Conservation (phyloP, 345 rosid species). For the Hevea brasiliensis region DNA sequence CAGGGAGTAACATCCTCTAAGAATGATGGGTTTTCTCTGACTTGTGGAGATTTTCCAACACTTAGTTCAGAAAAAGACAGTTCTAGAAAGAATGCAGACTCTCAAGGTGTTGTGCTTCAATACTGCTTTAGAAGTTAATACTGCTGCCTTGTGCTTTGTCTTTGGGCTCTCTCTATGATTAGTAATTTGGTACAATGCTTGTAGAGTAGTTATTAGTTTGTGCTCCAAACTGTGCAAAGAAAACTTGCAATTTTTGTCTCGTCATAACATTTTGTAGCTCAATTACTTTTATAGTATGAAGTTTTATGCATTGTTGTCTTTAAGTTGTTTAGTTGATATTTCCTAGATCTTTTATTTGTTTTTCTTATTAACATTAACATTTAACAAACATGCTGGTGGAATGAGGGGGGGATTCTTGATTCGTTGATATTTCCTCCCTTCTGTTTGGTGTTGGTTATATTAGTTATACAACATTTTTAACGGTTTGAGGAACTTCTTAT, state of each 20-base stretch:
- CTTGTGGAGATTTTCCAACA: slow-evolving; percentile 91
- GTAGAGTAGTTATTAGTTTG: neutral
- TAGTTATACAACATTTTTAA: neutral
- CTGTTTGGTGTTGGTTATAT: neutral
- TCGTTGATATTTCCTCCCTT: neutral
- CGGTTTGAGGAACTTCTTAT: neutral
- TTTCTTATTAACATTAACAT: neutral
- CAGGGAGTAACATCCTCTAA: slow-evolving; percentile 69
- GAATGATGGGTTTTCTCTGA: slow-evolving; percentile 77
- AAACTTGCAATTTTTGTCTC: neutral
- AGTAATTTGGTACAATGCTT: neutral
- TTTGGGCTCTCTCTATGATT: slow-evolving; percentile 13
- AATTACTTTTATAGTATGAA: neutral
- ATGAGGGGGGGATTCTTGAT: neutral
- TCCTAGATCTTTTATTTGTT: neutral
- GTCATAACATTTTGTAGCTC: too few relatives aligned
- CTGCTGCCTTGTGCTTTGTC: slow-evolving; percentile 16
- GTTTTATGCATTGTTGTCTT: neutral
- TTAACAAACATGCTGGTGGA: too few relatives aligned
- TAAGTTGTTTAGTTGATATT: neutral
- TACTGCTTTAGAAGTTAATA: slow-evolving; percentile 6
- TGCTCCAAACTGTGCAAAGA: neutral
- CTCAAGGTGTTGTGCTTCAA: slow-evolving; percentile 55
- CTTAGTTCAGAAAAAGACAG: slow-evolving; percentile 80
- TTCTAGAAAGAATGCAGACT: slow-evolving; percentile 50